Evolutionary conservation across 176 grass and related monocot genomes (phyloP).

Genomic region (Raddia guianensis): DNA sequence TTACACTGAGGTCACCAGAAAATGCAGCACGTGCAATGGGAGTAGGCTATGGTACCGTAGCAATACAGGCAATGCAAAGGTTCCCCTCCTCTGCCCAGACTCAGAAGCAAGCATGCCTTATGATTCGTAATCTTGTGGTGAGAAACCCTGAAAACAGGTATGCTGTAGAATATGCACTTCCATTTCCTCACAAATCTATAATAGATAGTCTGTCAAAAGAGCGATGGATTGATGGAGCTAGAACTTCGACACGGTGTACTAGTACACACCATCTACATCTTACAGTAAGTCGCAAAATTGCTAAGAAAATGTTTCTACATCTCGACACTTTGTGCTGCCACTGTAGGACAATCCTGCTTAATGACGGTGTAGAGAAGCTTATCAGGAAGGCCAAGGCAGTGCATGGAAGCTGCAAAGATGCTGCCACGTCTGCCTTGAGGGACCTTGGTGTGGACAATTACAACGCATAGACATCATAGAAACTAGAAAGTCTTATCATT

Average conservation of each 20-base stretch:
- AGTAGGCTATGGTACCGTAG: conserved; percentile 65
- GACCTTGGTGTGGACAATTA: conserved; percentile 87
- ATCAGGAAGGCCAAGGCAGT: conserved; percentile 78
- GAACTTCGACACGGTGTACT: background rate
- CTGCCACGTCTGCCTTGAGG: conserved; percentile 81
- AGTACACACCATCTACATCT: background rate
- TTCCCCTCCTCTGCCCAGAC: conserved; percentile 64
- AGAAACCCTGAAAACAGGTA: conserved; percentile 95
- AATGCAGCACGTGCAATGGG: conserved; percentile 76
- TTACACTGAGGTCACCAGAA: conserved; percentile 83
- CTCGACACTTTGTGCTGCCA: background rate
- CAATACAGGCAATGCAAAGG: conserved; percentile 74
- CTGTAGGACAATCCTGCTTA: conserved; percentile 72
- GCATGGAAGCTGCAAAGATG: conserved; percentile 80
- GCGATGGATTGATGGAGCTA: background rate
- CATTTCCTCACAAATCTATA: background rate
- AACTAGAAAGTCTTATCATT: background rate
- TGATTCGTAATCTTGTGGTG: conserved; percentile 96
- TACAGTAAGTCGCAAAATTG: background rate
- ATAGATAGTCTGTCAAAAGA: background rate
- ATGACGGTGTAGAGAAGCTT: conserved; percentile 75
- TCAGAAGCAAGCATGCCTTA: conserved; percentile 91
- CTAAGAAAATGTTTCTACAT: background rate
- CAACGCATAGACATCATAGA: conserved; percentile 53
- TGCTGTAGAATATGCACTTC: background rate